Evolutionary conservation across 495 filamentous ascomycete genomes (phyloP), one percentile per base, ranked within the genome.

Genomic region (Penicillium malachiteum): DNA sequence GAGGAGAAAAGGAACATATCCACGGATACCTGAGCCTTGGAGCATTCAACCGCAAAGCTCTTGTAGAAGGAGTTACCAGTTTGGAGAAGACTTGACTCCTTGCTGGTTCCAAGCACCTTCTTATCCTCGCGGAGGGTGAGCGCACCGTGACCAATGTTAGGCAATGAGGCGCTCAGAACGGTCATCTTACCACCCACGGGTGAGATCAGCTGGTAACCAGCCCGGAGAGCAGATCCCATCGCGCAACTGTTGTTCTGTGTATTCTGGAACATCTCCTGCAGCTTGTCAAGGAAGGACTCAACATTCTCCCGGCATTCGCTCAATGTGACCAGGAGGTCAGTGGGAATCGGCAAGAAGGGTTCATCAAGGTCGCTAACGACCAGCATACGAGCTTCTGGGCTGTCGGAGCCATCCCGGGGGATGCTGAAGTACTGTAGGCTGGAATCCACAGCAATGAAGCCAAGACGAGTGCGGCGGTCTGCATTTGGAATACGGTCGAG

Each of bases 1-100:
- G 91, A 92, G 3, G 91, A 93, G 79, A 98, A 98, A 43, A 98
- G 81, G 78, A 98, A 98, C 94, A 98, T 98, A 72, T 98, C 94
- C 64, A 97, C 90, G 0, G 93, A 97, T 8, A 98, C 93, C 69
- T 98, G 94, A 56, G 92, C 92, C 74, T 98, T 98, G 42, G 93
- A 97, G 70, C 94, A 98, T 67, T 98, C 94, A 6, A 98, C 95
- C 2, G 94, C 94, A 69, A 98, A 98, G 66, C 90, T 96, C 78
- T 98, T 98, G 82, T 98, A 98, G 71, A 98, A 98, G 58, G 89
- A 88, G 75, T 88, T 96, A 11, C 82, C 89, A 0, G 95, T 97
- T 67, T 97, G 93, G 46, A 98, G 77, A 32, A 98, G 79, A 50
- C 78, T 77, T 60, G 82, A 89, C 66, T 98, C 94, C 71, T 96